Conservation (phyloP, 2,329 filamentous ascomycete genomes). For the Alternaria brassicae region DNA sequence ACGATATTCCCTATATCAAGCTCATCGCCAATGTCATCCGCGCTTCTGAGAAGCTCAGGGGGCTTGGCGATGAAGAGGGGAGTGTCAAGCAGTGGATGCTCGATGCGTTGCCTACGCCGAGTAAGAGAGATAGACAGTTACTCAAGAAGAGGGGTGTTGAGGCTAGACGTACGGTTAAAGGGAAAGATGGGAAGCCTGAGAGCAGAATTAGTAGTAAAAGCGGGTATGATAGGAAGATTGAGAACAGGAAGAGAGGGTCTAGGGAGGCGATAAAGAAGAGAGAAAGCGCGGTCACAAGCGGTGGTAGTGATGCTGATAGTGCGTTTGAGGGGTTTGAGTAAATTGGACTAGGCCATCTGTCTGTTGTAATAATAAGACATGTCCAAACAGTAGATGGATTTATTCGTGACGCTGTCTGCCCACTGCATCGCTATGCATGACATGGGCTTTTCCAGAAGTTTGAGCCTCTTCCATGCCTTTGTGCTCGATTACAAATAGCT, state of each 20-base stretch:
- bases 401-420: neutral
- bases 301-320: conserved; percentile 16
- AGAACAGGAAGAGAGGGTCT: conserved; percentile 69
- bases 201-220: conserved; percentile 82
- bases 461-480: neutral
- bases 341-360: neutral
- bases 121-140: conserved; percentile 82
- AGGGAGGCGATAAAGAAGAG: conserved; percentile 45
- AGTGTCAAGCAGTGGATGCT: conserved; percentile 75
- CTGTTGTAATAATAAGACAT: neutral
- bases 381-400: neutral
- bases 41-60: conserved; percentile 74
- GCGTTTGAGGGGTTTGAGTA: conserved; percentile 53
- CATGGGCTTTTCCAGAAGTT: neutral
- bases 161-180: conserved; percentile 61
- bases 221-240: conserved; percentile 73
- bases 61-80: conserved; percentile 50
- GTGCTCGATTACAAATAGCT: neutral
- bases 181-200: conserved; percentile 29
- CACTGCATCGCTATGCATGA: neutral
- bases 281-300: conserved; percentile 26
- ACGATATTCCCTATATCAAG: conserved; percentile 89
- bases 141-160: conserved; percentile 84
- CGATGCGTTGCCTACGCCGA: conserved; percentile 82
- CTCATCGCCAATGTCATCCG: conserved; percentile 93